Conservation (phyloP, 2,329 filamentous ascomycete species). For the Rhytidhysteron rufulum region DNA sequence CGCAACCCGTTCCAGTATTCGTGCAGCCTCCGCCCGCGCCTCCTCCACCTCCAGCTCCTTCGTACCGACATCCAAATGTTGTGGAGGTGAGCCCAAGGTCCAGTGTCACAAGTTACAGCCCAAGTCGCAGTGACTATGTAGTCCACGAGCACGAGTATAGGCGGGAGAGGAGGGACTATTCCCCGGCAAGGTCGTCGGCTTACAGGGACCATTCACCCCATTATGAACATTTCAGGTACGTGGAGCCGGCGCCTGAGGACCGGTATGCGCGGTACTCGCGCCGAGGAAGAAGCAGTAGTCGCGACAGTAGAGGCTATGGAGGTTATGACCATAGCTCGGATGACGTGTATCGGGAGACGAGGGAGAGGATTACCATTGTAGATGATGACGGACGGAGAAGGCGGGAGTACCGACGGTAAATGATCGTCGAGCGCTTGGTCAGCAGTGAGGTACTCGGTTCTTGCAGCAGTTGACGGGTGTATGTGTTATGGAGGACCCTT, state of each 20-base stretch:
- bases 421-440: too few species aligned
- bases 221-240: conserved; percentile 46
- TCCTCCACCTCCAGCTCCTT: conserved; percentile 25
- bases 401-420: conserved; percentile 20
- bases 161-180: conserved; percentile 33
- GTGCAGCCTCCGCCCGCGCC: conserved; percentile 31
- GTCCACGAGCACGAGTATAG: conserved; percentile 42
- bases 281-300: conserved; percentile 25
- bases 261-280: conserved; percentile 20
- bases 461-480: too few species aligned
- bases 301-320: conserved; percentile 20
- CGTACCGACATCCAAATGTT: conserved; percentile 33
- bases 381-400: conserved; percentile 18
- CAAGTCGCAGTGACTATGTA: conserved; percentile 36
- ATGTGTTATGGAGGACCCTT: too few species aligned
- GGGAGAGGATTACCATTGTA: conserved; percentile 27
- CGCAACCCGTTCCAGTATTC: conserved; percentile 39
- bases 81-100: conserved; percentile 42
- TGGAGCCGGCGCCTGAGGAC: conserved; percentile 36
- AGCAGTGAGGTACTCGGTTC: too few species aligned
- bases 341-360: conserved; percentile 25
- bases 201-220: conserved; percentile 22
- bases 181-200: conserved; percentile 25
- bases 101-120: conserved; percentile 23
- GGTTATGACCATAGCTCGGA: conserved; percentile 22